Evolutionary conservation across 257 asterid species (phyloP), one percentile per base, ranked within the genome.

Genomic region (Lycium ferocissimum): DNA sequence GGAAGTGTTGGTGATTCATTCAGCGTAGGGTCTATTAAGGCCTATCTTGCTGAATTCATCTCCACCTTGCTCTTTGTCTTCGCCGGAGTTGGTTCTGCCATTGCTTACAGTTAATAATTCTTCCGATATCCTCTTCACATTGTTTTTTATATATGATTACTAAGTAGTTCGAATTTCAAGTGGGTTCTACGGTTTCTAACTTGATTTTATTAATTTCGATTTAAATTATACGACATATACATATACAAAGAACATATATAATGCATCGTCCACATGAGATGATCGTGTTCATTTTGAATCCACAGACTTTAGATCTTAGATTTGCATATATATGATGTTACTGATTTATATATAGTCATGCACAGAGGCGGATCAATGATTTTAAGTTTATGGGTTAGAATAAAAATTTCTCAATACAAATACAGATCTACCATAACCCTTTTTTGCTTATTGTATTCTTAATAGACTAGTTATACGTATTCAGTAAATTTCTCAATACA

Each of bases 31-130:
- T 91, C 99, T 0, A 40, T 95, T 7, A 94, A 91, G 92, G 95
- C 99, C 1, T 95, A 94, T 88, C 54, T 94, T 79, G 99, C 99
- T 17, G 99, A 95, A 89, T 94, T 95, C 93, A 95, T 93, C 92
- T 95, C 99, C 90, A 95, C 99, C 57, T 70, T 93, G 91, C 94
- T 95, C 85, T 95, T 95, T 86, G 93, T 95, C 89, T 94, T 95
- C 85, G 99, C 99, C 82, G 98, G 98, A 82, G 98, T 94, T 86
- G 99, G 99, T 83, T 95, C 99, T 73, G 99, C 99, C 94, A 92
- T 95, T 20, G 98, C 98, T 45, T 95, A 67, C 97, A 92, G 98
- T 92, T 87, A 91, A 83, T 90, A 43, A 45, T 14, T 81, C 45
- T 13, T 58, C 58, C 9, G 22, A 2, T 67, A 37, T 79, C 76